These are phyloP conservation scores for Aspergillus funiculosus DNA, from an alignment of 495 filamentous ascomycete species.

Conservation along the genomic window DNA sequence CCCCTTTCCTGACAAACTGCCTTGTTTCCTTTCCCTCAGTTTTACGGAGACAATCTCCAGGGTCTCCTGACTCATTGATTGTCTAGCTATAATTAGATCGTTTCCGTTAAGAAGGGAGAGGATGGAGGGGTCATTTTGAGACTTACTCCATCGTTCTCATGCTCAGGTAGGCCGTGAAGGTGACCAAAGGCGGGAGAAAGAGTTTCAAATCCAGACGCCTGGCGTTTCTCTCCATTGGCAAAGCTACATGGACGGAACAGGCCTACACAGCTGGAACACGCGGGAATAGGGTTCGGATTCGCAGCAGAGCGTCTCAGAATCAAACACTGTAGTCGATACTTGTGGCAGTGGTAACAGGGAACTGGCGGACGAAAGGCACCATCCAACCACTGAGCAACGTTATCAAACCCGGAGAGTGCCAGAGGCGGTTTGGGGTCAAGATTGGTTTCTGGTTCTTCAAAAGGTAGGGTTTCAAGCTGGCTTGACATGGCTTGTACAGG, in stretches of 20 bases:
- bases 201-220: conserved; percentile 42
- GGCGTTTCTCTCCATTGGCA: conserved; percentile 41
- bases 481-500: background rate
- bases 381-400: conserved; percentile 39
- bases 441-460: background rate
- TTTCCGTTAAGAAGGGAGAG: background rate
- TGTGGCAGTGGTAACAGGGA: conserved; percentile 41
- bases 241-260: conserved; percentile 69
- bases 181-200: conserved; percentile 37
- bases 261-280: conserved; percentile 73
- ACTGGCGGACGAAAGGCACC: conserved; percentile 36
- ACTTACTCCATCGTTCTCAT: conserved; percentile 20
- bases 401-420: conserved; percentile 14
- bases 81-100: background rate
- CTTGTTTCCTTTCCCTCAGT: conserved; percentile 38
- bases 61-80: background rate
- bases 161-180: conserved; percentile 37
- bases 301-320: conserved; percentile 39
- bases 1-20: conserved; percentile 56
- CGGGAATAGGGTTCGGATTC: conserved; percentile 51
- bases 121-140: background rate
- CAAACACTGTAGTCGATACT: conserved; percentile 39
- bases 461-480: background rate
- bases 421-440: background rate
- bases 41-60: background rate